Conservation (phyloP, 352 stramenopile species). For the Blastocystis sp. region DNA sequence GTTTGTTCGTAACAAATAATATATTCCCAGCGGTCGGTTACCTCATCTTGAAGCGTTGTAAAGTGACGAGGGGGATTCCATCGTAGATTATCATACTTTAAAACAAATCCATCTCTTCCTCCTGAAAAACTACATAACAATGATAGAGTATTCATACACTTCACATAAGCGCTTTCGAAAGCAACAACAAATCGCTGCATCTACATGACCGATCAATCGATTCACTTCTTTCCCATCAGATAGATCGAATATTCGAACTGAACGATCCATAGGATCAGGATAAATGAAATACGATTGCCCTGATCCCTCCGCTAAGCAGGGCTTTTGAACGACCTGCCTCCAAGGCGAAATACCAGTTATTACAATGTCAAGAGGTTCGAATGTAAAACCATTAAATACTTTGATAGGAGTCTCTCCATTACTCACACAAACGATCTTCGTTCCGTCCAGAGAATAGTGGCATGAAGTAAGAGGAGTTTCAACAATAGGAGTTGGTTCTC, state of each 20-base stretch:
- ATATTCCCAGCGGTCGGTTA: not conserved
- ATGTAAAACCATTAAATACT: not conserved
- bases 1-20: slow-evolving; percentile 23
- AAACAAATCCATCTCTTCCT: slow-evolving; percentile 28
- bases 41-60: not conserved
- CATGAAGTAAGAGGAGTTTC: not conserved
- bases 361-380: not conserved
- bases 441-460: slow-evolving; percentile 6
- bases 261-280: not conserved
- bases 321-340: not conserved
- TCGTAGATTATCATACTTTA: not conserved
- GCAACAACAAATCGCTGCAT: slow-evolving; percentile 17
- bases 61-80: not conserved
- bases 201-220: not conserved
- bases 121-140: not conserved
- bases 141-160: not conserved
- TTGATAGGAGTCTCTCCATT: not conserved
- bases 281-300: not conserved
- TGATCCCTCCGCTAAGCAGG: not conserved
- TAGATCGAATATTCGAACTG: not conserved
- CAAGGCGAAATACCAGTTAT: not conserved
- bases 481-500: not conserved
- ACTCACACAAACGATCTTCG: not conserved
- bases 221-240: not conserved
- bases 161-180: not conserved